Evolutionary conservation across 768 basidiomycete species (phyloP).

Genomic region (Psilocybe cyanescens): DNA sequence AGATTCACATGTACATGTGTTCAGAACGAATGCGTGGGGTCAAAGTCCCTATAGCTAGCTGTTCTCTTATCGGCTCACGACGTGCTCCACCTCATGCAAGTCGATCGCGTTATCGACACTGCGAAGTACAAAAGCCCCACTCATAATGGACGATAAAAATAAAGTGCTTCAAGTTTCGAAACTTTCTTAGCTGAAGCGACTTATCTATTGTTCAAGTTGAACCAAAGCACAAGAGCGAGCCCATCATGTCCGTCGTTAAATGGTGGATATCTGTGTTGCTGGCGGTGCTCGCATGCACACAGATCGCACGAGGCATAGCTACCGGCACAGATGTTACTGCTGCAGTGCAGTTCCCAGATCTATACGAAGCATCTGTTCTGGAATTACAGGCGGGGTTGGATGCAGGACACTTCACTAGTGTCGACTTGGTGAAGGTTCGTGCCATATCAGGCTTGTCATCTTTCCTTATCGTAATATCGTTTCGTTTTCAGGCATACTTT

Average conservation of each 20-base stretch:
- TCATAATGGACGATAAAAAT: not conserved
- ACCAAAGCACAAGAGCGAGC: not conserved
- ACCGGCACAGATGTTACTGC: not conserved
- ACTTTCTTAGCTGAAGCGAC: not conserved
- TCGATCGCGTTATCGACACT: not conserved
- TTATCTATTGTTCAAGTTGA: not conserved
- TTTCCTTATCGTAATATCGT: not conserved
- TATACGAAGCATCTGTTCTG: slow-evolving; percentile 61
- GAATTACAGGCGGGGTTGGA: slow-evolving; percentile 59
- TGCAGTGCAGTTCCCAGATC: slow-evolving; percentile 41
- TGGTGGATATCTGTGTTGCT: slow-evolving; percentile 14
- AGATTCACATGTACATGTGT: slow-evolving; percentile 11
- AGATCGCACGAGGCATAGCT: not conserved
- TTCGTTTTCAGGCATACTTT: slow-evolving; percentile 57
- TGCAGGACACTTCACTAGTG: slow-evolving; percentile 55
- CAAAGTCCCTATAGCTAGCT: not conserved
- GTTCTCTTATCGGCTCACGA: slow-evolving; percentile 5
- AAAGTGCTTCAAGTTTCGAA: not conserved
- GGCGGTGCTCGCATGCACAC: slow-evolving; percentile 8
- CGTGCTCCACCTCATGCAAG: slow-evolving; percentile 3
- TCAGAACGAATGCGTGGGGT: slow-evolving; percentile 6
- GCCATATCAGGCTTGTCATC: not conserved
- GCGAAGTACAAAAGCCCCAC: not conserved
- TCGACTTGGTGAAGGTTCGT: slow-evolving; percentile 62
- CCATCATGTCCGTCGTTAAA: slow-evolving; percentile 8